Evolutionary conservation across 106 monocot genomes (phyloP).

Genomic region (Narthecium ossifragum): DNA sequence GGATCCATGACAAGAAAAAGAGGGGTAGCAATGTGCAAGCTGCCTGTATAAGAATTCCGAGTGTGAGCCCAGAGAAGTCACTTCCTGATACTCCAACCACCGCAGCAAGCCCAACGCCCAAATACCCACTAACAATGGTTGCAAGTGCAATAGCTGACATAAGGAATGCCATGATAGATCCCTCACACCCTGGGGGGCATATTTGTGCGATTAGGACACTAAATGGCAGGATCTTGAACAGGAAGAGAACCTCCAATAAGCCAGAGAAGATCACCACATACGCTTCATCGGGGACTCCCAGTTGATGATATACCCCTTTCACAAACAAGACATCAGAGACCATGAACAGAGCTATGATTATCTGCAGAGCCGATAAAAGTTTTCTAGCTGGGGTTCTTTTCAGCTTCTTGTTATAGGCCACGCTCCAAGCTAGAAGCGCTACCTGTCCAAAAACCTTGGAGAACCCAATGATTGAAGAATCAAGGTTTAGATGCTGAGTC

Average conservation of each 20-base stretch:
- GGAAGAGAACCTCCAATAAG: slow-evolving; percentile 44
- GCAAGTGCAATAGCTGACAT: slow-evolving; percentile 63
- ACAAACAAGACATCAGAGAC: slow-evolving; percentile 63
- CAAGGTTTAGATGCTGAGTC: slow-evolving; percentile 59
- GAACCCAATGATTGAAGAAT: slow-evolving; percentile 60
- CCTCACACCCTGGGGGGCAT: slow-evolving; percentile 76
- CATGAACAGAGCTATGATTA: slow-evolving; percentile 39
- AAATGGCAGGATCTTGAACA: slow-evolving; percentile 65
- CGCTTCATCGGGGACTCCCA: slow-evolving; percentile 45
- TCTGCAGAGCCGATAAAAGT: slow-evolving; percentile 42
- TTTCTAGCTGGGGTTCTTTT: slow-evolving; percentile 31
- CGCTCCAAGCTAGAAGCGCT: slow-evolving; percentile 43
- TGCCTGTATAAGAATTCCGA: slow-evolving; percentile 43
- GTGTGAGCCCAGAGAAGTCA: slow-evolving; percentile 39
- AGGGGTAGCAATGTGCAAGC: slow-evolving; percentile 47
- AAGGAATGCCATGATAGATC: slow-evolving; percentile 71
- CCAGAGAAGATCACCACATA: slow-evolving; percentile 71
- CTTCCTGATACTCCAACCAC: slow-evolving; percentile 28
- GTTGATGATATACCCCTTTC: slow-evolving; percentile 32
- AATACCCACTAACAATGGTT: slow-evolving; percentile 58
- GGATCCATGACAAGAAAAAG: slow-evolving; percentile 46
- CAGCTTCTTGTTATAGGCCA: slow-evolving; percentile 42
- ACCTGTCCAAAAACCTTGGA: slow-evolving; percentile 76
- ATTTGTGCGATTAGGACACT: slow-evolving; percentile 54
- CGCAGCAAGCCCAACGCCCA: slow-evolving; percentile 58